Evolutionary conservation across 257 asterid species (phyloP), one percentile per base, ranked within the genome.

Genomic region (Vinca minor): DNA sequence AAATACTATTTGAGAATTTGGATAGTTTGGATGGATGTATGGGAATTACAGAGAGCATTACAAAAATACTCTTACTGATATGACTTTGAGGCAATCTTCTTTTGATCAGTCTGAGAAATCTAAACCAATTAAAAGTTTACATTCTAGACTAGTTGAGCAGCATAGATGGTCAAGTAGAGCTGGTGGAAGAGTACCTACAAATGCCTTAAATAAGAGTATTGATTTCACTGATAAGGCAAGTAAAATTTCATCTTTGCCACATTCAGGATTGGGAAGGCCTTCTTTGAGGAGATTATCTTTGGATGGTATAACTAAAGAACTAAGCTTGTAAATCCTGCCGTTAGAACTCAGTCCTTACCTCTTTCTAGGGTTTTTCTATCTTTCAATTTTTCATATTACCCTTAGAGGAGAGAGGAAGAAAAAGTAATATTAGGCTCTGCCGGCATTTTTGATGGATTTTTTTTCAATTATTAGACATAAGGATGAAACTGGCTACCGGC

Each of bases 141-240:
- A 74, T 72, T 66, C 82, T 65, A 87, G 88, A 64, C 34, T 82
- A 31, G 84, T 83, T 53, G 94, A 91, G 49, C 95, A 89, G 60
- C 89, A 83, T 78, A 82, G 88, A 66, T 81, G 98, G 98, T 87
- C 84, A 26, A 80, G 81, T 74, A 79, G 84, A 77, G 70, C 69
- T 4, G 79, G 75, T 68, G 87, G 78, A 54, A 84, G 73, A 75
- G 59, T 70, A 18, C 64, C 89, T 44, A 72, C 82, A 34, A 63
- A 64, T 70, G 34, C 74, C 54, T 26, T 76, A 35, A 82, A 49
- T 31, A 76, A 75, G 82, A 83, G 78, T 71, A 71, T 75, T 71
- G 78, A 90, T 76, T 81, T 72, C 25, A 66, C 65, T 62, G 88
- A 83, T 73, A 84, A 77, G 83, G 73, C 41, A 21, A 78, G 71